Evolutionary conservation across 441 rosid genomes (phyloP).

Genomic region (Eutrema salsugineum): DNA sequence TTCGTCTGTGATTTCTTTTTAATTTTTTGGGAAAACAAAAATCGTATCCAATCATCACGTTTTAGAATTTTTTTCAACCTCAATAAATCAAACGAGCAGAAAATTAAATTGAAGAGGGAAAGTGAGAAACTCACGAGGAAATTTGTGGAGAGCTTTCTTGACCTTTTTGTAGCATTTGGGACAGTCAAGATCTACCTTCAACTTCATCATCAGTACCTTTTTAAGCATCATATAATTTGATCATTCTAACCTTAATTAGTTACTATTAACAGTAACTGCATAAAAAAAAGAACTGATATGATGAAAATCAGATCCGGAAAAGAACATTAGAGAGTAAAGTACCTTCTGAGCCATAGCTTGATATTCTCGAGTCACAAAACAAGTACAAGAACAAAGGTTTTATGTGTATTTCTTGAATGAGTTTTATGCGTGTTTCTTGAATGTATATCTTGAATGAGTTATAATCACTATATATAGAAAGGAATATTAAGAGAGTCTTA

Average conservation of each 20-base stretch:
- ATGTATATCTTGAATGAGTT: neutral
- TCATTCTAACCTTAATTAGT: neutral
- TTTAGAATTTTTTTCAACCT: slow-evolving; percentile 24
- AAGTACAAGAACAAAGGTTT: neutral
- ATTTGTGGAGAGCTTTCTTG: slow-evolving; percentile 58
- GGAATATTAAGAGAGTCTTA: neutral
- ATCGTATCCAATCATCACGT: neutral
- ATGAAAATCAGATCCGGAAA: neutral
- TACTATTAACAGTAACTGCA: too few relatives aligned
- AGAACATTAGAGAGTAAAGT: neutral
- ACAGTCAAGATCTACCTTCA: slow-evolving; percentile 61
- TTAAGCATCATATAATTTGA: neutral
- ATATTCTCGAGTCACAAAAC: neutral
- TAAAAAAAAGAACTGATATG: neutral
- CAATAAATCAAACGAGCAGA: neutral
- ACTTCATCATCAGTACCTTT: slow-evolving; percentile 44
- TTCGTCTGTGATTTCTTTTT: slow-evolving; percentile 57
- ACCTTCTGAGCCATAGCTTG: slow-evolving; percentile 28
- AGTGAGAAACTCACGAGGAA: slow-evolving; percentile 56
- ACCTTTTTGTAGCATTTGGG: slow-evolving; percentile 57
- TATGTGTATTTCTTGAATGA: neutral
- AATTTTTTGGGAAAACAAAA: neutral
- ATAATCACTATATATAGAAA: neutral
- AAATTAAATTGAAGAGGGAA: neutral
- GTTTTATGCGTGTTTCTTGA: neutral